Base-by-base conservation (phyloP, 352 stramenopile species). In the Globisporangium echinulatum region DNA sequence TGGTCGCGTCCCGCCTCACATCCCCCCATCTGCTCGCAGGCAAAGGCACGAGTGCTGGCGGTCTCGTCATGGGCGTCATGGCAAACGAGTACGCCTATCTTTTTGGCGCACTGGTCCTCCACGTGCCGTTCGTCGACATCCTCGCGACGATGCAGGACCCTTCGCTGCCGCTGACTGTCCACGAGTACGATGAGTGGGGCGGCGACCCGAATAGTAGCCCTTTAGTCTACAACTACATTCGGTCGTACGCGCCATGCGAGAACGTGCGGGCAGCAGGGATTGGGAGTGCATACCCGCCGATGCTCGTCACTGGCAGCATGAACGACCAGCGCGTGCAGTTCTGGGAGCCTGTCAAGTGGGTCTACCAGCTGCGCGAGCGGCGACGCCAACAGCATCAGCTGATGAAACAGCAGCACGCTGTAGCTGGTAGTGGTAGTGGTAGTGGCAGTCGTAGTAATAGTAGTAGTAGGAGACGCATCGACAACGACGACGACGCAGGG, bases 181-280 rank as follows among this genome's bases (percentile, higher is more conserved):
- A 97, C 63, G 91, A 97, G 70, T 97, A 96, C 58, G 87, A 97
- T 52, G 91, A 97, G 67, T 97, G 89, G 89, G 88, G 90, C 3
- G 88, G 90, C 3, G 83, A 97, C 55, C 82, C 83, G 11, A 46
- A 9, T 3, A 42, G 14, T 3, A 72, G 85, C 19, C 59, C 64
- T 1, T 61, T 72, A 5, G 72, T 80, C 11, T 65, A 66, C 37
- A 68, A 75, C 17, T 94, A 92, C 68, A 94, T 96, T 44, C 59
- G 73, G 36, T 90, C 85, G n/a, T 96, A 94, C 58, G 81, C 82
- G 7, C 86, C 86, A 14, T 87, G 74, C 36, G 80, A 87, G 47
- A 95, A 95, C 63, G 59, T 95, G 44, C 68, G 68, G 0, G 47
- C 59, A 5, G 65, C 66, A 10, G 48, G 58, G 1, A 33, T 33